Evolutionary conservation across 2,329 filamentous ascomycete species (phyloP).

Genomic region (Hypoxylon sp.): DNA sequence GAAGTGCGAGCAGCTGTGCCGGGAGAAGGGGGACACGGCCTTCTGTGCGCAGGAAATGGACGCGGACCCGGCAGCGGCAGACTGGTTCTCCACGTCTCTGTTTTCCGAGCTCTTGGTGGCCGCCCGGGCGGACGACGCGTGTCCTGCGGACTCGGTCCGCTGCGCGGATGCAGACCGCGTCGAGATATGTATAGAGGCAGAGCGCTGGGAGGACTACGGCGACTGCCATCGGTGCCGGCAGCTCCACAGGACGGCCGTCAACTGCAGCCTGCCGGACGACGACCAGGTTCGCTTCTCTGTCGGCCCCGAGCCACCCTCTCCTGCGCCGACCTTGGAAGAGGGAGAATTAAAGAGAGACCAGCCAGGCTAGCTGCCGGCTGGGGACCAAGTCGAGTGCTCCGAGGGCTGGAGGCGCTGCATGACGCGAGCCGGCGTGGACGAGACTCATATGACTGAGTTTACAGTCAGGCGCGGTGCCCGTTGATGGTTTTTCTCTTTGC

Average conservation of each 20-base stretch:
- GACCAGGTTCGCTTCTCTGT: no score
- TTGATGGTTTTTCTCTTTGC: no score
- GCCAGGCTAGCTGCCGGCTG: background rate
- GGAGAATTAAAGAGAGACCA: background rate
- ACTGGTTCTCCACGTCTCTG: background rate
- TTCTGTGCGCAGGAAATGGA: no score
- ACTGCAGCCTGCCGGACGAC: conserved; percentile 11
- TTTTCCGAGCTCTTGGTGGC: background rate
- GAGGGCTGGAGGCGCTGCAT: no score
- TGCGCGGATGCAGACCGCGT: conserved; percentile 15
- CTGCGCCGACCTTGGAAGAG: background rate
- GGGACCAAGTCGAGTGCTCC: conserved; percentile 1
- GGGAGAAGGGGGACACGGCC: no score
- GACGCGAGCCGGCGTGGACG: background rate
- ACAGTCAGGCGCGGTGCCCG: background rate
- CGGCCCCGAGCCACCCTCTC: no score
- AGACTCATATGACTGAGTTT: background rate
- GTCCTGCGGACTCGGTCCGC: conserved; percentile 14
- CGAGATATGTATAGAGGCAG: background rate
- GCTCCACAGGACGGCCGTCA: conserved; percentile 18
- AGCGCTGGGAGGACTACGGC: conserved; percentile 21
- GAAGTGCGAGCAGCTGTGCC: no score
- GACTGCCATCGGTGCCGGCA: conserved; percentile 24
- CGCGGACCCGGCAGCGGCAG: background rate
- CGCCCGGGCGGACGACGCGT: conserved; percentile 6